Evolutionary conservation across 805 yeast genomes (phyloP), one percentile per base, ranked within the genome.

Genomic region (Monosporozyma yasuniensis): DNA sequence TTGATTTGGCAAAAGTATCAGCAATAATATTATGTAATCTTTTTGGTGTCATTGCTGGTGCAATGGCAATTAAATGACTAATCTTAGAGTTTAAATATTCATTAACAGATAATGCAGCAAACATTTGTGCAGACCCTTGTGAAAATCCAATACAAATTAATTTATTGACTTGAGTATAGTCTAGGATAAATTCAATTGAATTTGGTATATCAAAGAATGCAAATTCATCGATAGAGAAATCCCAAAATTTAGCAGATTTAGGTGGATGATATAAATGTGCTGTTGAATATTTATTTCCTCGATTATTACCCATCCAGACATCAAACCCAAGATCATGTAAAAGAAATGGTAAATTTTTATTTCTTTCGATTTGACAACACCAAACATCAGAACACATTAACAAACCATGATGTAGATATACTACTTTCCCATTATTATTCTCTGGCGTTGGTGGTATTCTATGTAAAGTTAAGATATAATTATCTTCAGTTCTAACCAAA

Each of bases 11-110:
- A 44, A 91, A 71, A 0, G 85, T 75, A 60, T 87, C 91, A 19
- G 87, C 81, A 42, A 91, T 70, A 59, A 81, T 78, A 54, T 90
- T 86, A 54, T 82, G 80, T 39, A 90, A 72, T 1, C 95, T 93
- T 42, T 81, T 83, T 0, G 98, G 98, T 0, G 95, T 84, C 76
- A 91, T 84, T 1, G 97, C 97, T 0, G 98, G 98, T 0, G 96
- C 87, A 43, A 90, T 77, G 1, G 96, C 96, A 50, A 90, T 79
- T 54, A 90, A 83, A 47, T 65, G 66, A 14, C 73, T 69, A 41
- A 80, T 70, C 55, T 76, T 75, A 9, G 65, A 56, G 64, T 86
- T 87, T 50, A 90, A 71, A 2, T 74, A 72, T 7, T 83, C 81
- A 60, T 81, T 79, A 16, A 82, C 59, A 0, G 93, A 78, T 21